phyloP scores from a whole-genome alignment of 2,329 filamentous ascomycete genomes.

The Pyrenophora seminiperda region DNA sequence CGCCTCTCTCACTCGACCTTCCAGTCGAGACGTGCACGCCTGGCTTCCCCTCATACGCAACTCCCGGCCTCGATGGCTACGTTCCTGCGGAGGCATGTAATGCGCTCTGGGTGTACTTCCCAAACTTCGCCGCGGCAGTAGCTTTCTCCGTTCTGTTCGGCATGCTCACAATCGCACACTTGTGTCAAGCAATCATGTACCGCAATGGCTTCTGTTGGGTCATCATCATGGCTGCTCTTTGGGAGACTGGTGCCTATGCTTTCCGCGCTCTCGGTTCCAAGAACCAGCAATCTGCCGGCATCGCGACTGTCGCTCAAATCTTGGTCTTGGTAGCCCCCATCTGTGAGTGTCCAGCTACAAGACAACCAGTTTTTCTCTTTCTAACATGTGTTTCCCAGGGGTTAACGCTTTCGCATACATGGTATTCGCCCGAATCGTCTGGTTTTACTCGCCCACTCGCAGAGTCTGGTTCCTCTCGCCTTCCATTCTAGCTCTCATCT shows the following conservation, averaged over 20 bases:
- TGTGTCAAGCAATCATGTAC: constrained; percentile 24
- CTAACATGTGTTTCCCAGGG: constrained; percentile 40
- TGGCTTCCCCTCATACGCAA: constrained; percentile 21
- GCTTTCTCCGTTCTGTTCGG: constrained; percentile 29
- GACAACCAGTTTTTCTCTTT: constrained; percentile 6
- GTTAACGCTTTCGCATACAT: constrained; percentile 54
- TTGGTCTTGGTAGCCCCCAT: constrained; percentile 54
- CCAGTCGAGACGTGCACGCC: constrained; percentile 22
- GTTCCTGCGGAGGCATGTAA: constrained; percentile 28
- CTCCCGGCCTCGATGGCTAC: constrained; percentile 27
- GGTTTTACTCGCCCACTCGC: constrained; percentile 39
- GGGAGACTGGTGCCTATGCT: constrained; percentile 51
- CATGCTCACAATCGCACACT: constrained; percentile 24
- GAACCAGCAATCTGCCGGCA: constrained; percentile 44
- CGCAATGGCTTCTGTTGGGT: constrained; percentile 49
- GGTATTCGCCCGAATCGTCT: constrained; percentile 48
- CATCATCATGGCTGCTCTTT: constrained; percentile 51
- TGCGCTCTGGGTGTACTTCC: constrained; percentile 27
- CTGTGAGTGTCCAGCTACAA: constrained; percentile 19
- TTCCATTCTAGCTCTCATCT: constrained; percentile 33
- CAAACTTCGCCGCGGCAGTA: constrained; percentile 28
- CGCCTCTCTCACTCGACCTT: constrained; percentile 19
- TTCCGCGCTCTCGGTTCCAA: constrained; percentile 50
- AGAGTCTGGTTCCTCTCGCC: constrained; percentile 29
- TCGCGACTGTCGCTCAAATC: constrained; percentile 47